Conservation (phyloP, 805 yeast species). For the Starmerella apicola region DNA sequence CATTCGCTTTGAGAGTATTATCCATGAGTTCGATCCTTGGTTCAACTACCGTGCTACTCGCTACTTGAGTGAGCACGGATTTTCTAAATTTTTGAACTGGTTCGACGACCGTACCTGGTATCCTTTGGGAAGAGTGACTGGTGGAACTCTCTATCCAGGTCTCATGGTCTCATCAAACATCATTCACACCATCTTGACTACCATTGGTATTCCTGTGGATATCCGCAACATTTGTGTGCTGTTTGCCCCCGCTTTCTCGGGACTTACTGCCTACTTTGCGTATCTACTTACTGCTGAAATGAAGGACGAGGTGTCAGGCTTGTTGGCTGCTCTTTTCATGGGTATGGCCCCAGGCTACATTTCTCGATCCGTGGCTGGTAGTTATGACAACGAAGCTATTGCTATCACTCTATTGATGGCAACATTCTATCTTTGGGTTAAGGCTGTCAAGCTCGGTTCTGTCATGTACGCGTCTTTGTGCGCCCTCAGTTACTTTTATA, state of each 20-base stretch:
- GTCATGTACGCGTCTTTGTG: constrained; percentile 71
- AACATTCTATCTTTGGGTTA: constrained; percentile 91
- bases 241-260: constrained; percentile 93
- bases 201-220: constrained; percentile 71
- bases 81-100: constrained; percentile 91
- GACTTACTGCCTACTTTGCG: constrained; percentile 80
- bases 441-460: constrained; percentile 82
- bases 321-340: constrained; percentile 85
- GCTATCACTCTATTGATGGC: constrained; percentile 93
- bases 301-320: constrained; percentile 80
- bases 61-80: constrained; percentile 70
- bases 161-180: constrained; percentile 94
- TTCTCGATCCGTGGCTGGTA: constrained; percentile 96
- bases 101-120: constrained; percentile 99
- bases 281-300: constrained; percentile 79
- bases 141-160: constrained; percentile 97
- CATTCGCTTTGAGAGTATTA: constrained; percentile 86
- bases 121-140: constrained; percentile 97
- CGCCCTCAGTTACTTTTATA: constrained; percentile 85
- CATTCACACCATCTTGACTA: constrained; percentile 59
- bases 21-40: constrained; percentile 72
- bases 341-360: constrained; percentile 98
- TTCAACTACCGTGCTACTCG: constrained; percentile 89
- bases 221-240: constrained; percentile 92
- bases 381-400: constrained; percentile 97